Evolutionary conservation across 306 rosid species (phyloP).

Genomic region (Lupinus albus): DNA sequence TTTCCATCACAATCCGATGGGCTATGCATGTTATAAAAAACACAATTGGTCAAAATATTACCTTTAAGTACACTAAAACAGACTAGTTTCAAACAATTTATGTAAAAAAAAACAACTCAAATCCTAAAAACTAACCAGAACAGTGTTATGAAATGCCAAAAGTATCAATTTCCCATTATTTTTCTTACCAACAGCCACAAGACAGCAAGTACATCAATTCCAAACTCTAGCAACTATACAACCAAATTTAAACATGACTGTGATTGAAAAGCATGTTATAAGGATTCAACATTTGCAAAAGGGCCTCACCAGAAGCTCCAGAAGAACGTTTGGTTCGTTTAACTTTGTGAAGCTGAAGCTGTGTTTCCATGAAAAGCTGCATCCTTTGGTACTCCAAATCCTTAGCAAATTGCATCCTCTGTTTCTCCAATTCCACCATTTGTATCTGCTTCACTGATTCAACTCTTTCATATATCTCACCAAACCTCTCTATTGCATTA

Average conservation of each 20-base stretch:
- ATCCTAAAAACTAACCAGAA: constrained; percentile 10
- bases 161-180: constrained; percentile 9
- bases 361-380: constrained; percentile 72
- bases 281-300: constrained; percentile 9
- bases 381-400: constrained; percentile 79
- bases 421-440: constrained; percentile 76
- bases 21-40: constrained; percentile 5
- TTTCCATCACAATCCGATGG: constrained; percentile 20
- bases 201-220: constrained; percentile 18
- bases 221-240: not conserved
- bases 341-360: constrained; percentile 62
- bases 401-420: constrained; percentile 76
- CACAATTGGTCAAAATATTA: not conserved
- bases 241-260: not conserved
- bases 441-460: constrained; percentile 67
- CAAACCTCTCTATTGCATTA: constrained; percentile 63
- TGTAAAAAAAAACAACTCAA: not conserved
- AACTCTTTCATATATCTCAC: constrained; percentile 68
- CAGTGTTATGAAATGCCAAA: not conserved
- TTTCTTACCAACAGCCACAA: constrained; percentile 3
- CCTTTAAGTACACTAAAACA: constrained; percentile 22
- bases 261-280: constrained; percentile 3
- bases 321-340: constrained; percentile 64
- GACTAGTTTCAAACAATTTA: not conserved
- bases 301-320: constrained; percentile 41